Percentiles rank a stretch among this genome's conserved stretches.
phyloP scores from a whole-genome alignment of 768 basidiomycete genomes.

The Boletus subcaerulescens region DNA sequence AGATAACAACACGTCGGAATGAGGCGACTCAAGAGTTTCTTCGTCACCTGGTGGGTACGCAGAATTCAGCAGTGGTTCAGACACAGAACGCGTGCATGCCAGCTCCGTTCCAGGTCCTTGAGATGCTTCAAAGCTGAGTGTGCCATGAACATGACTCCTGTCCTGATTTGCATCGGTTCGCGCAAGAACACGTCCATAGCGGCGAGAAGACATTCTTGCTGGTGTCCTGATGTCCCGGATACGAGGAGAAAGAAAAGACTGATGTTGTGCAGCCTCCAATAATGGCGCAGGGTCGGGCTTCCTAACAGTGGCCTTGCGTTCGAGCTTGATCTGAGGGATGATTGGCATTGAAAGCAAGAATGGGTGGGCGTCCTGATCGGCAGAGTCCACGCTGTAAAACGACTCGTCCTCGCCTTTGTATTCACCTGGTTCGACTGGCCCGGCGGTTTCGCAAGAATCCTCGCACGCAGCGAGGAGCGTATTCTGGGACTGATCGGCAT shows the following conservation, averaged over 20 bases:
- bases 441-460: not conserved
- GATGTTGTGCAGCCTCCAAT: not conserved
- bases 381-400: conserved; percentile 25
- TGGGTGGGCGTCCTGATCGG: conserved; percentile 21
- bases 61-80: conserved; percentile 10
- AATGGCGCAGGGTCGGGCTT: not conserved
- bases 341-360: conserved; percentile 27
- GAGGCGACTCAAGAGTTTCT: conserved; percentile 4
- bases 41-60: conserved; percentile 1
- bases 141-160: not conserved
- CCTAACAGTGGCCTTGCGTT: conserved; percentile 26
- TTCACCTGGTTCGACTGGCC: not conserved
- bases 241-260: conserved; percentile 20
- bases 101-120: not conserved
- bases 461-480: not conserved
- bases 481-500: not conserved
- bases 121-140: not conserved
- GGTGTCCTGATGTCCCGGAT: conserved; percentile 11
- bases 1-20: conserved; percentile 12
- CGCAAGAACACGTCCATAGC: conserved; percentile 7
- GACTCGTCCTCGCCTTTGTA: conserved; percentile 16
- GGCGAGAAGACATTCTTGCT: conserved; percentile 17
- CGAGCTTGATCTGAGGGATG: conserved; percentile 27
- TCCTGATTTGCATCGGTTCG: not conserved
- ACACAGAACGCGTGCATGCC: conserved; percentile 2